phyloP scores from a whole-genome alignment of 768 basidiomycete species.

The Boletus subparvulus region DNA sequence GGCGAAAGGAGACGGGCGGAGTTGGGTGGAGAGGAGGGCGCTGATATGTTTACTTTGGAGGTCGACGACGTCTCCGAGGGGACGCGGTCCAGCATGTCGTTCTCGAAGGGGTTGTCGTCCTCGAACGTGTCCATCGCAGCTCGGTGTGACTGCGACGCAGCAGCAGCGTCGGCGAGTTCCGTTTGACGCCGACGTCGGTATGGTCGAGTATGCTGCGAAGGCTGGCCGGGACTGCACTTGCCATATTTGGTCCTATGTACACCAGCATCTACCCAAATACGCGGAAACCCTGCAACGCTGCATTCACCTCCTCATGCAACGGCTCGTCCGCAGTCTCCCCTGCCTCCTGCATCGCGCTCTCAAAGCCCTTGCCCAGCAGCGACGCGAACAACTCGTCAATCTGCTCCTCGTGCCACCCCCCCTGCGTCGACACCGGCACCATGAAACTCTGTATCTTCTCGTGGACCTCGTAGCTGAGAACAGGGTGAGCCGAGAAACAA shows the following conservation, averaged over 20 bases:
- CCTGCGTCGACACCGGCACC: conserved; percentile 72
- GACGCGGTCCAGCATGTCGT: conserved; percentile 34
- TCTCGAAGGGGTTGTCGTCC: conserved; percentile 69
- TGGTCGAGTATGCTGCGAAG: conserved; percentile 8
- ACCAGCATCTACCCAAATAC: conserved; percentile 51
- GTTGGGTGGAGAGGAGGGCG: conserved; percentile 56
- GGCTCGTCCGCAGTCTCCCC: conserved; percentile 31
- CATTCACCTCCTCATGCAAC: conserved; percentile 33
- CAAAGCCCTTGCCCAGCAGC: conserved; percentile 75
- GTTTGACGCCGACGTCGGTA: not conserved
- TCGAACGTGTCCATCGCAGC: conserved; percentile 44
- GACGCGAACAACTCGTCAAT: conserved; percentile 92
- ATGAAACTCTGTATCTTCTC: conserved; percentile 97
- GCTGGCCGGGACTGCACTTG: conserved; percentile 1
- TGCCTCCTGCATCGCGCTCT: conserved; percentile 32
- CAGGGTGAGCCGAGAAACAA: conserved; percentile 1
- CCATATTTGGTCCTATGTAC: conserved; percentile 29
- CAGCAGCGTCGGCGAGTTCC: too few relatives aligned
- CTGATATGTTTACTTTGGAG: conserved; percentile 40
- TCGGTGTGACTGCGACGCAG: not conserved
- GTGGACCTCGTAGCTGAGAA: conserved; percentile 82
- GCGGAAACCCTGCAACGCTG: conserved; percentile 47
- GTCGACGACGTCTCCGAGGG: conserved; percentile 38
- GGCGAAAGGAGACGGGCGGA: conserved; percentile 49
- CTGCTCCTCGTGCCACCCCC: conserved; percentile 94